Conservation (phyloP, 2,329 filamentous ascomycete species). For the Neonectria magnoliae region DNA sequence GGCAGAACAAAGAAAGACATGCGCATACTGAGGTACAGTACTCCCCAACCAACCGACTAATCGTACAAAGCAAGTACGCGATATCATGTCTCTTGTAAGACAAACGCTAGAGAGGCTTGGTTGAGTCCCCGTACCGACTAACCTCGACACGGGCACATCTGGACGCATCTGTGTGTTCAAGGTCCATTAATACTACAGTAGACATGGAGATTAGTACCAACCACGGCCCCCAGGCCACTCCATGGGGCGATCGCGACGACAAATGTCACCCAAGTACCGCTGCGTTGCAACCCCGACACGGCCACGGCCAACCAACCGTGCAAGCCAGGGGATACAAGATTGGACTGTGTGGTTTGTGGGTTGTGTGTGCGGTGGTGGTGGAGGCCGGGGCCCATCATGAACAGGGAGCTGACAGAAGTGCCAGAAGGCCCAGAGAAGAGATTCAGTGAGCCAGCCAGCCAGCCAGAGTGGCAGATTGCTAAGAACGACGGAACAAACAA, state of each 20-base stretch:
- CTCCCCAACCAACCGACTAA: too few relatives aligned
- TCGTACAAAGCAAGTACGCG: too few relatives aligned
- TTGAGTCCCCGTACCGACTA: not conserved
- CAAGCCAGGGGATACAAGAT: conserved; percentile 10
- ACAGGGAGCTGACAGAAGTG: not conserved
- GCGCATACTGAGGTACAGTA: too few relatives aligned
- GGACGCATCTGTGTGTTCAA: not conserved
- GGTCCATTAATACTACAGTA: not conserved
- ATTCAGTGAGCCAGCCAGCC: not conserved
- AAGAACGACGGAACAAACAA: too few relatives aligned
- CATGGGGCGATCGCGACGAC: conserved; percentile 1
- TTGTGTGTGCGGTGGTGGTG: not conserved
- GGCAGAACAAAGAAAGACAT: too few relatives aligned
- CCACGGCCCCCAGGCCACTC: not conserved
- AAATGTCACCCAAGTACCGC: conserved; percentile 11
- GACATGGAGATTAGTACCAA: not conserved
- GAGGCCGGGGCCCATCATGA: not conserved
- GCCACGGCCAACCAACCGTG: conserved; percentile 4
- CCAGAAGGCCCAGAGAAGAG: not conserved
- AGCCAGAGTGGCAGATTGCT: not conserved
- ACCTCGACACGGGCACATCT: not conserved
- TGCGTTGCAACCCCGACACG: not conserved
- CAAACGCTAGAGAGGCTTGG: not conserved
- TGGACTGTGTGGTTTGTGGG: not conserved
- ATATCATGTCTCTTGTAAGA: not conserved